Conservation (phyloP, 805 yeast genomes). For the Candida qinlingensis region DNA sequence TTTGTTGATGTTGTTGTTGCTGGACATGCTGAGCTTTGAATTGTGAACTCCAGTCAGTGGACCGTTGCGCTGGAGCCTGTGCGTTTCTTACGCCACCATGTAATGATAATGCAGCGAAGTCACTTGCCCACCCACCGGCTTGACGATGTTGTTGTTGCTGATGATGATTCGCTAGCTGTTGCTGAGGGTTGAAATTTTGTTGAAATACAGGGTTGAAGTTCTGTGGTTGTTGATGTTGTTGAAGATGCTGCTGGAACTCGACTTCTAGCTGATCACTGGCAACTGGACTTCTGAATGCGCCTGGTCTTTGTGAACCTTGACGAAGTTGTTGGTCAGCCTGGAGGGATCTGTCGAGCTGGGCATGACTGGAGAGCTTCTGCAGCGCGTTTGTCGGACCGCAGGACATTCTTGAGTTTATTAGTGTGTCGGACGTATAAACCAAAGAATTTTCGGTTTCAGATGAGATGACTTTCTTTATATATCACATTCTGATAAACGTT, state of each 20-base stretch:
- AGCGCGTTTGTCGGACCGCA: constrained; percentile 25
- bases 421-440: too few relatives aligned
- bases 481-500: background rate
- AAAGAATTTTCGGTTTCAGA: background rate
- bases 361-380: constrained; percentile 19
- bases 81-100: constrained; percentile 1
- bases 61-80: constrained; percentile 7
- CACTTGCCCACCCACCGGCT: constrained; percentile 20
- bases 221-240: constrained; percentile 9
- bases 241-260: constrained; percentile 17
- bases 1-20: constrained; percentile 5
- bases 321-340: constrained; percentile 19
- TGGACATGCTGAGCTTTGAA: constrained; percentile 6
- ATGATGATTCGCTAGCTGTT: constrained; percentile 7
- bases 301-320: constrained; percentile 7
- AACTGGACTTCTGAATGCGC: constrained; percentile 8
- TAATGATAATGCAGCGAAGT: constrained; percentile 16
- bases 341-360: constrained; percentile 23
- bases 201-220: constrained; percentile 1
- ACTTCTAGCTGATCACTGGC: constrained; percentile 13
- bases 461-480: background rate
- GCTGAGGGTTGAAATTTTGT: constrained; percentile 11
- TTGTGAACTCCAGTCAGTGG: constrained; percentile 17
- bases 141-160: constrained; percentile 6
- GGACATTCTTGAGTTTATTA: background rate